A percentile compares a stretch with the other conserved stretches of the same genome.
Evolutionary conservation across 345 rosid species (phyloP).

Genomic region (Eucalyptus shirleyi): DNA sequence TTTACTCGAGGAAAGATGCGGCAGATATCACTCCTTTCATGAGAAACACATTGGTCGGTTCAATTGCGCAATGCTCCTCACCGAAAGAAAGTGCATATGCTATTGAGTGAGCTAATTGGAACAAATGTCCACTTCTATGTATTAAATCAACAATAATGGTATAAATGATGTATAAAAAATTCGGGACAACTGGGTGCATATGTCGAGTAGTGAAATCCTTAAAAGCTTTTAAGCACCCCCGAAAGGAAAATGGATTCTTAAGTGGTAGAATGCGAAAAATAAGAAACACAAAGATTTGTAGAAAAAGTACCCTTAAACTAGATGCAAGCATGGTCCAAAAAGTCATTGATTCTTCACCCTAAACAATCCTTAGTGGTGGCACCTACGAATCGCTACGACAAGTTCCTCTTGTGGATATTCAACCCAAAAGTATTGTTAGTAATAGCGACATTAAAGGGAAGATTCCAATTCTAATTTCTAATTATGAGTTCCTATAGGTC

Average conservation of each 20-base stretch:
- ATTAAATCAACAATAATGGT: not conserved
- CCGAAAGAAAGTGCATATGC: not conserved
- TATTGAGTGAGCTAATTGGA: fast-evolving
- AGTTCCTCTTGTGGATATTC: not conserved
- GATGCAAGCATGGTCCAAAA: not conserved
- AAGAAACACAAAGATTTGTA: not conserved
- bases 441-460: not conserved
- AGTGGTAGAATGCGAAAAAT: not conserved
- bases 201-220: not conserved
- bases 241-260: not conserved
- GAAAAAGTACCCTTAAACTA: not conserved
- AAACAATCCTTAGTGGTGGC: not conserved
- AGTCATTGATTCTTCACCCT: not conserved
- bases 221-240: not conserved
- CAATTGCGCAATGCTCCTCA: not conserved
- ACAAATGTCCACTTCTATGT: not conserved
- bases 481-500: not conserved
- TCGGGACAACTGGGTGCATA: not conserved
- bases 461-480: not conserved
- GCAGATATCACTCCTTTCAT: not conserved
- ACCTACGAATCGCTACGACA: fast-evolving
- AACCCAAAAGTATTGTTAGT: not conserved
- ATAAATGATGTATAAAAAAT: fast-evolving
- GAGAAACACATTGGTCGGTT: not conserved
- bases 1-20: not conserved